A percentile compares a stretch with the other conserved stretches of the same genome.
Conservation (phyloP, 108 stramenopile genomes). For the Nitzschia sp. region DNA sequence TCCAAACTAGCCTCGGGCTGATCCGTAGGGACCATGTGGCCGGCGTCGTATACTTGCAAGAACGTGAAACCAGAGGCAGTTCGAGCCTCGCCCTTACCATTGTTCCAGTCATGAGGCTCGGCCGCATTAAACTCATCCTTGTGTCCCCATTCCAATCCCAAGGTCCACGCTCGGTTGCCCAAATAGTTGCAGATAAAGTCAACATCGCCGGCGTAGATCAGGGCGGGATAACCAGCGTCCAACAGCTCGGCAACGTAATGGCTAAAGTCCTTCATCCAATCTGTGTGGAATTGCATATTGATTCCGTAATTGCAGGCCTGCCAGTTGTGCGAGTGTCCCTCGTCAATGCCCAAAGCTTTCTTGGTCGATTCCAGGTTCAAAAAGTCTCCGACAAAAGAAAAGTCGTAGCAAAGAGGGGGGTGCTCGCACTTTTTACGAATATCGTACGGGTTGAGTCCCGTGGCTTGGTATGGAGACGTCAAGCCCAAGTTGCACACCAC, state of each 20-base stretch:
- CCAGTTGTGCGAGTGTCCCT: conserved; percentile 66
- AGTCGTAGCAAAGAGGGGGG: conserved; percentile 94
- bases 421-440: conserved; percentile 83
- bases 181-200: conserved; percentile 99
- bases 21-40: conserved; percentile 98
- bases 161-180: conserved; percentile 95
- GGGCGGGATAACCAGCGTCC: conserved; percentile 74
- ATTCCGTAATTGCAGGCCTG: conserved; percentile 85
- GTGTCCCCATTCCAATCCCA: conserved; percentile 87
- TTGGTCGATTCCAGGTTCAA: conserved; percentile 80
- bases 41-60: conserved; percentile 74
- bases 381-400: conserved; percentile 80
- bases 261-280: conserved; percentile 93
- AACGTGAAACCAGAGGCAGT: conserved; percentile 79
- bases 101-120: conserved; percentile 70
- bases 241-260: conserved; percentile 81
- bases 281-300: conserved; percentile 84
- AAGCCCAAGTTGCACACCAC: conserved; percentile 75
- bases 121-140: conserved; percentile 84
- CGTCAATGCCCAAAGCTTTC: conserved; percentile 76
- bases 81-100: conserved; percentile 74
- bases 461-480: conserved; percentile 83
- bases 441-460: conserved; percentile 95
- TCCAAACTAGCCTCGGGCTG: conserved; percentile 80
- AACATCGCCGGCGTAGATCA: conserved; percentile 96